Percentiles rank a stretch among this genome's conserved stretches.
phyloP scores from a whole-genome alignment of 2,329 filamentous ascomycete species.

The Exophiala sp. region DNA sequence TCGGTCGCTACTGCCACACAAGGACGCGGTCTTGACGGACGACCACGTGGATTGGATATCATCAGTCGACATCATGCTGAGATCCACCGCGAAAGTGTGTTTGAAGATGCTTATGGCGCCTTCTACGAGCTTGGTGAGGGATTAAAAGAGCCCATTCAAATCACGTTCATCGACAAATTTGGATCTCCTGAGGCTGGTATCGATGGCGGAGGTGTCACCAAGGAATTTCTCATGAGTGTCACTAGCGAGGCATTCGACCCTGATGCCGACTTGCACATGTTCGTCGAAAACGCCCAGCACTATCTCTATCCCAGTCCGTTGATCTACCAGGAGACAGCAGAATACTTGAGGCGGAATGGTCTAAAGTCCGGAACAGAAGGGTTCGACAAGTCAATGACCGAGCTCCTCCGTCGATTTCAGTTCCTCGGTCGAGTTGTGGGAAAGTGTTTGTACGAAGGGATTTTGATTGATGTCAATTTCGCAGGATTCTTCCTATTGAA shows the following conservation, averaged over 20 bases:
- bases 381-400: slow-evolving; percentile 56
- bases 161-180: slow-evolving; percentile 92
- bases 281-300: slow-evolving; percentile 80
- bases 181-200: slow-evolving; percentile 86
- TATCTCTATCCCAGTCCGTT: slow-evolving; percentile 84
- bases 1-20: slow-evolving; percentile 49
- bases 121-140: slow-evolving; percentile 79
- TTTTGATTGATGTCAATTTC: slow-evolving; percentile 88
- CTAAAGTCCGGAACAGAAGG: slow-evolving; percentile 52
- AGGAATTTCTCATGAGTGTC: slow-evolving; percentile 89
- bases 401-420: slow-evolving; percentile 73
- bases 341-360: slow-evolving; percentile 48
- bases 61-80: slow-evolving; percentile 66
- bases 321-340: slow-evolving; percentile 65
- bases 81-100: slow-evolving; percentile 74
- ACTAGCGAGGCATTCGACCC: slow-evolving; percentile 78
- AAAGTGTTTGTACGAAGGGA: slow-evolving; percentile 96
- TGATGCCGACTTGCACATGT: slow-evolving; percentile 57
- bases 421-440: slow-evolving; percentile 91
- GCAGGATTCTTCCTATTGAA: slow-evolving; percentile 95
- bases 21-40: slow-evolving; percentile 40
- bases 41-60: slow-evolving; percentile 38
- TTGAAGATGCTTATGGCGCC: slow-evolving; percentile 78
- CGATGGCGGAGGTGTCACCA: slow-evolving; percentile 93
- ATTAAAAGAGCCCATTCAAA: slow-evolving; percentile 92